Evolutionary conservation across 352 stramenopile genomes (phyloP).

Genomic region (Pythium pyrilobum): DNA sequence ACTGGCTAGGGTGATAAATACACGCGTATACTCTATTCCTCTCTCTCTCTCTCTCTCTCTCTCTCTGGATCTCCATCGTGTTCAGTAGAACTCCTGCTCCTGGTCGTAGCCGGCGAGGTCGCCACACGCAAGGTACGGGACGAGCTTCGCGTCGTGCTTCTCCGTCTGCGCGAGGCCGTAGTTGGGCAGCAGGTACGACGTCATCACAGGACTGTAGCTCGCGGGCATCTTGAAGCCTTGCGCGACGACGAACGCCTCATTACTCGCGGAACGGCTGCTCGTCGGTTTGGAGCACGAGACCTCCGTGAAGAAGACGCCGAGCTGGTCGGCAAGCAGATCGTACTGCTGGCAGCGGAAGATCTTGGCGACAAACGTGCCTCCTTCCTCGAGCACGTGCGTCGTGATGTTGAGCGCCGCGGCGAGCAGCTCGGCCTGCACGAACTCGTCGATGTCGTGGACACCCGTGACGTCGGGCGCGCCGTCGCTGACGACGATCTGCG

Average conservation of each 20-base stretch:
- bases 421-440: conserved; percentile 96
- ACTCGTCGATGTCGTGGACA: conserved; percentile 99
- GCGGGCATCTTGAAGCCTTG: conserved; percentile 87
- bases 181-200: conserved; percentile 60
- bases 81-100: conserved; percentile 33
- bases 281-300: conserved; percentile 97
- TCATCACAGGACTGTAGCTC: conserved; percentile 85
- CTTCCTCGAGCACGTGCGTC: conserved; percentile 90
- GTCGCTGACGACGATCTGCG: conserved; percentile 98
- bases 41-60: not conserved
- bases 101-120: conserved; percentile 92
- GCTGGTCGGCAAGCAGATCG: conserved; percentile 94
- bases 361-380: conserved; percentile 98
- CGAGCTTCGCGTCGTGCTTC: conserved; percentile 54
- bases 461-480: conserved; percentile 99
- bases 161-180: conserved; percentile 51
- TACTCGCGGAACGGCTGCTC: conserved; percentile 93
- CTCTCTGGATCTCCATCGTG: conserved; percentile 25
- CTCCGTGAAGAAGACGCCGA: conserved; percentile 93
- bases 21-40: not conserved
- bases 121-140: conserved; percentile 91
- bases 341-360: conserved; percentile 98
- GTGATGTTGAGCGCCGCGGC: conserved; percentile 97
- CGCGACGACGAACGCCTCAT: conserved; percentile 97
- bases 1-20: not conserved